Percentiles rank a stretch among this genome's conserved stretches.
phyloP scores from a whole-genome alignment of 2,329 filamentous ascomycete genomes.

The Amauroascus verrucosus region DNA sequence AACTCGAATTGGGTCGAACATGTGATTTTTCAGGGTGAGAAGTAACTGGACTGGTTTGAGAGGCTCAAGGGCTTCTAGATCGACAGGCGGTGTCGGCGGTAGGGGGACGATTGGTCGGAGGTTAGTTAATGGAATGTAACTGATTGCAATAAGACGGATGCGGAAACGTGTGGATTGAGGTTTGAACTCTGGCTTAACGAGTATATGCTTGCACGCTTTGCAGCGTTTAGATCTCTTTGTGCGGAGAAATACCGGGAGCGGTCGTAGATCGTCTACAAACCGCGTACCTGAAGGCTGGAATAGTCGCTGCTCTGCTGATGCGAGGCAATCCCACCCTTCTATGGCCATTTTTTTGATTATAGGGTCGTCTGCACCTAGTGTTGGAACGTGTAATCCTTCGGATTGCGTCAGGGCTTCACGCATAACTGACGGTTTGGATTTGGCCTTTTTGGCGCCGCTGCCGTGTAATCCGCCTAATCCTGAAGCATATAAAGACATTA shows the following conservation, averaged over 20 bases:
- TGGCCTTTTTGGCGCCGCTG: constrained; percentile 47
- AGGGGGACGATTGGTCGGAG: constrained; percentile 50
- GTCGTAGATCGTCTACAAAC: constrained; percentile 66
- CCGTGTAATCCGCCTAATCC: constrained; percentile 48
- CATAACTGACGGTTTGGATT: constrained; percentile 61
- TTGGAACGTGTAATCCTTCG: constrained; percentile 60
- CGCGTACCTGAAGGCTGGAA: constrained; percentile 44
- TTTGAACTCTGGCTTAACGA: constrained; percentile 88
- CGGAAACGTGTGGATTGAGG: constrained; percentile 81
- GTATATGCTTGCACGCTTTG: constrained; percentile 82
- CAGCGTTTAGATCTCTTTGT: constrained; percentile 94
- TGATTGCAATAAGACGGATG: constrained; percentile 78
- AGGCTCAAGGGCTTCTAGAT: constrained; percentile 41
- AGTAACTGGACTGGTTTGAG: constrained; percentile 61
- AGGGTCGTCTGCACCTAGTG: constrained; percentile 49
- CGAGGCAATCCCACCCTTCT: constrained; percentile 55
- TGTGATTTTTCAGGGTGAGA: constrained; percentile 82
- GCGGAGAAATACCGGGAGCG: constrained; percentile 69
- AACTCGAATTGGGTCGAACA: constrained; percentile 83
- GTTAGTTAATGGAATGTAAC: constrained; percentile 74
- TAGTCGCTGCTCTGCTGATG: constrained; percentile 43
- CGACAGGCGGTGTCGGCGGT: constrained; percentile 26
- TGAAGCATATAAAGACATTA: constrained; percentile 78
- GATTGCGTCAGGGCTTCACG: constrained; percentile 61
- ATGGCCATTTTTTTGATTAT: constrained; percentile 51